Evolutionary conservation across 2,329 filamentous ascomycete genomes (phyloP), one percentile per base, ranked within the genome.

Genomic region (Thielaviopsis ethacetica): DNA sequence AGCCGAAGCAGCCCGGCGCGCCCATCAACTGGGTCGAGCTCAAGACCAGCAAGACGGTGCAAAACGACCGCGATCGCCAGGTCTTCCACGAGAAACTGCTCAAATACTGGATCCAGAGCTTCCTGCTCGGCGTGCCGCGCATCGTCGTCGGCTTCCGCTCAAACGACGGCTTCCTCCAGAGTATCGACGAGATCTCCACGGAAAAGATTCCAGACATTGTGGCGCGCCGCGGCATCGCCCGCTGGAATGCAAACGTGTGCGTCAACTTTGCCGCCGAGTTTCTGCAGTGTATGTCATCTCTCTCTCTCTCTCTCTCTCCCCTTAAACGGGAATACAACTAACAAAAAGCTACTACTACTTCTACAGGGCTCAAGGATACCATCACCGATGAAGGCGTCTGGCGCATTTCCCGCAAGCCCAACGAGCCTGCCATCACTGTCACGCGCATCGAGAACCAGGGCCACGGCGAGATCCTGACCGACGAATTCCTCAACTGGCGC

Each of bases 91-190:
- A 87, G 54, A 97, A 97, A 69, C 78, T 97, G 58, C 80, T 95
- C 71, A 94, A 94, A 67, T 95, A 91, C 72, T 98, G 93, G 93
- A 88, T 91, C 15, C 93, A 97, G 70, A 95, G 88, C 0, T 98
- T 95, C 67, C 76, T 98, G 2, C 83, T 98, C 1, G 91, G 91
- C 49, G 91, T 97, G 0, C 89, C 90, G 0, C 93, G 85, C 64
- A 88, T 98, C 63, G 82, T 96, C 53, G 86, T 98, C 30, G 93
- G 93, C 0, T 96, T 93, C 69, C 83, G 93, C 54, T 84, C 80
- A 38, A 81, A 71, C 19, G 71, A 59, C 59, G 91, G 93, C 7
- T 79, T 88, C 57, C 75, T 98, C 22, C 76, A 77, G 54, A 76
- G 80, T 13, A 68, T 94, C 13, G 81, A 95, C 68, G 88, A 95